Percentiles rank a stretch among this genome's conserved stretches.
Conservation (phyloP, 2,329 filamentous ascomycete species). For the Pyricularia sp. region DNA sequence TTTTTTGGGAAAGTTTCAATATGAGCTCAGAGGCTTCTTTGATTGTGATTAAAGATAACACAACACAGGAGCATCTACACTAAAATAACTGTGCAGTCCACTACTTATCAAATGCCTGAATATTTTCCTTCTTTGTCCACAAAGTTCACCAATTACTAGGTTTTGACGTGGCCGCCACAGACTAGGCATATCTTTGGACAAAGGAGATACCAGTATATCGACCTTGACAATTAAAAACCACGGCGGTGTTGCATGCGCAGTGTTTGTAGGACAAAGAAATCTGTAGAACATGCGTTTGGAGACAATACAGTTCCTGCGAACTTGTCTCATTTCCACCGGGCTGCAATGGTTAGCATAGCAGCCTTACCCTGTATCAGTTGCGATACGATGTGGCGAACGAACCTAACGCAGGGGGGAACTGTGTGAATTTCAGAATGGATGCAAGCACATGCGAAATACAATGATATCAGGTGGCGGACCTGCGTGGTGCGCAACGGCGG, state of each 20-base stretch:
- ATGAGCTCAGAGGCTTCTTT: not conserved
- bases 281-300: not conserved
- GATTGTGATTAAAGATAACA: not conserved
- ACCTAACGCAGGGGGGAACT: not conserved
- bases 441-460: not conserved
- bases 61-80: not conserved
- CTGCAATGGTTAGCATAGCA: not conserved
- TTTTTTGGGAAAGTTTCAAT: not conserved
- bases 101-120: not conserved
- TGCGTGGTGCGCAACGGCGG: not conserved
- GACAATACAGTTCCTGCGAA: too few relatives aligned
- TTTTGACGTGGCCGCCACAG: not conserved
- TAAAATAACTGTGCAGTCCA: not conserved
- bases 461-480: not conserved
- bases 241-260: not conserved
- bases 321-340: not conserved
- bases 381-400: not conserved
- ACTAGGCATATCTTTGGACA: not conserved
- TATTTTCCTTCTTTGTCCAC: not conserved
- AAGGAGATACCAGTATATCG: not conserved
- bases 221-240: not conserved
- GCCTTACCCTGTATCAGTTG: not conserved
- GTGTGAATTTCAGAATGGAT: not conserved
- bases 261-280: not conserved
- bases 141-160: not conserved